Percentiles rank a stretch among this genome's conserved stretches.
These are phyloP conservation scores for Plasmopara halstedii DNA, from an alignment of 352 stramenopile genomes.

Conservation along the genomic window DNA sequence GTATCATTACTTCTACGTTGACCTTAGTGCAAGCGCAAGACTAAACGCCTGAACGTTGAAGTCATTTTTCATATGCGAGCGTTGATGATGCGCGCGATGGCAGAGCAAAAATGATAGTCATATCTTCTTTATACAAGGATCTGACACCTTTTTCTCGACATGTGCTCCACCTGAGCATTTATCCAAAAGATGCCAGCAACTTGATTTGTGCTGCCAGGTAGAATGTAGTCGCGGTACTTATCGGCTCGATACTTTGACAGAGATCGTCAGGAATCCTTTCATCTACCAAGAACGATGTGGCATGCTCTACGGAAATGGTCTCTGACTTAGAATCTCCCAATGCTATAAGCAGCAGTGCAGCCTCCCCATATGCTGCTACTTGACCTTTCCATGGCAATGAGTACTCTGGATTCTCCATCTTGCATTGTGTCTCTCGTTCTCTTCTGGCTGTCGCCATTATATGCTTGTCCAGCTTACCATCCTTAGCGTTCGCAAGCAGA, in stretches of 20 bases:
- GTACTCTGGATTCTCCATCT: conserved; percentile 39
- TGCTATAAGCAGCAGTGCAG: conserved; percentile 13
- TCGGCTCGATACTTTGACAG: conserved; percentile 9
- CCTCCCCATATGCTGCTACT: conserved; percentile 14
- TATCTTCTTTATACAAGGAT: too few relatives aligned
- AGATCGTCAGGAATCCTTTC: conserved; percentile 50
- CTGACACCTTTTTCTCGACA: neutral
- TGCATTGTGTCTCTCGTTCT: conserved; percentile 37
- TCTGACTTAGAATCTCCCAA: conserved; percentile 22
- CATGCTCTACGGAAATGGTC: conserved; percentile 32
- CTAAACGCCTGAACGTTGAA: too few relatives aligned
- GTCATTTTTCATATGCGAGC: too few relatives aligned
- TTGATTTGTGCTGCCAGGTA: conserved; percentile 45
- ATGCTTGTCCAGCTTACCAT: conserved; percentile 32
- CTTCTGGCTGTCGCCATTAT: conserved; percentile 30
- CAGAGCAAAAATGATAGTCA: too few relatives aligned
- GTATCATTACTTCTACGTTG: too few relatives aligned
- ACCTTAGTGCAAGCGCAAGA: too few relatives aligned
- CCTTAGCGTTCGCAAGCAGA: conserved; percentile 29
- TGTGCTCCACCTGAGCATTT: conserved; percentile 1
- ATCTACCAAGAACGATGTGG: conserved; percentile 42
- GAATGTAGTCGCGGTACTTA: conserved; percentile 25
- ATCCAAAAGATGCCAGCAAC: conserved; percentile 17
- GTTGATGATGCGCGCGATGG: too few relatives aligned
- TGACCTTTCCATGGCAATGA: conserved; percentile 28